Evolutionary conservation across 2,329 filamentous ascomycete genomes (phyloP), one percentile per base, ranked within the genome.

Genomic region (Paecilomyces sp.): DNA sequence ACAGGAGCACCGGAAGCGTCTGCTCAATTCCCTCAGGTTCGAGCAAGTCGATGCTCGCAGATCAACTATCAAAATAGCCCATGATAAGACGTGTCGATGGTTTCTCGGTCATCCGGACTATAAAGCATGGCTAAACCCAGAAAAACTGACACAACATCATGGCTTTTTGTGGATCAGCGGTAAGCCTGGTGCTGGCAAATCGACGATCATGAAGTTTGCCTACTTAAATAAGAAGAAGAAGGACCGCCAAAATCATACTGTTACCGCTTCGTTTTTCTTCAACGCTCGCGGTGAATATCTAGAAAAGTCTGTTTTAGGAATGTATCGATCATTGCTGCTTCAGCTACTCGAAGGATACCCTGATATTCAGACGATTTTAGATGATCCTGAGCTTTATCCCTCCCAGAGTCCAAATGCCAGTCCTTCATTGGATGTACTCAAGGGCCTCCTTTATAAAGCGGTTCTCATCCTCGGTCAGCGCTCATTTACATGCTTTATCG

Each of bases 61-160:
- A 6, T 57, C 58, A 15, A 74, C 66, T 3, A 77, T 82, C 58
- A 72, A 74, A 47, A 62, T 57, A 0, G 76, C 73, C 0, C 69
- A 77, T n/a, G 62, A 61, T 0, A 67, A 67, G 18, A 82, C 78
- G 1, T 80, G 78, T 51, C 52, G 66, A 53, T 82, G 79, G 79
- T 58, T 81, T 0, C 65, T 79, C 1, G 56, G 65, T 0, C 69
- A 71, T 7, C 54, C 67, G 1, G 58, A 68, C 7, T 81, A 78
- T 56, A n/a, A 62, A 3, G 59, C 63, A 18, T 82, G 79, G 80
- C 66, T 73, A 8, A 66, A 77, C 47, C 36, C 60, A 1, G 55
- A 53, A 1, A 61, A 68, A 28, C 28, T 66, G 3, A 1, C 12
- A 0, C 50, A 65, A n/a, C 63, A 73, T 51, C 59, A 67, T 58